Base-by-base conservation (phyloP, 192 early-diverging fungal genomes). In the Gonapodya prolifera region DNA sequence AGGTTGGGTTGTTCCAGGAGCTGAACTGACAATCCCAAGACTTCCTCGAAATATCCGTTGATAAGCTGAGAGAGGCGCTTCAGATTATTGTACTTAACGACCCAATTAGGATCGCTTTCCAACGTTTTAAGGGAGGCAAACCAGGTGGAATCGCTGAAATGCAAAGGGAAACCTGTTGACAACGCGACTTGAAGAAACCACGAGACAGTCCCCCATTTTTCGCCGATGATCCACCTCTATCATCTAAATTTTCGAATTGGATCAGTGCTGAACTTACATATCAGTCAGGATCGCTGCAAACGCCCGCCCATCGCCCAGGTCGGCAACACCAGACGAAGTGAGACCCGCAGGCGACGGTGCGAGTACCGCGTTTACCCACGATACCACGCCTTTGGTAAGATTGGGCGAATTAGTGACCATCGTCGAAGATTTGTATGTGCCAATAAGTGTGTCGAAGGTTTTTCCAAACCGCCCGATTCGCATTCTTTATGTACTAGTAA, bases 101-200 rank as follows among this genome's bases (percentile, higher is more conserved):
- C 94, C 97, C 97, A 99, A 86, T 96, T 98, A 82, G 94, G 92
- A 69, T 91, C 93, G 2, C 89, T 86, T 73, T 93, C 92, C 13
- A 88, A 83, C 0, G 89, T 84, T 2, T 89, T 87, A 34, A 89
- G 85, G 17, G 87, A 80, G 77, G 94, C 95, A 90, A 99, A 97
- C 94, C 94, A 98, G 69, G 88, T 86, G 23, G 91, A 83, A 83
- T 98, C 95, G 80, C 96, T 97, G 35, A 36, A 35, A 75, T 32
- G 45, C 32, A 80, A 34, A 30, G 30, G 30, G 30, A 30, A 35
- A 35, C 30, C 69, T 75, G 31, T 31, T 75, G n/a, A n/a, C n/a
- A n/a, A n/a, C n/a, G n/a, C n/a, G n/a, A n/a, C n/a, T n/a, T n/a
- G n/a, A n/a, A n/a, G n/a, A n/a, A n/a, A n/a, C n/a, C n/a, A n/a